These are phyloP conservation scores for Mucuna pruriens DNA, from an alignment of 306 rosid genomes.

Conservation along the genomic window DNA sequence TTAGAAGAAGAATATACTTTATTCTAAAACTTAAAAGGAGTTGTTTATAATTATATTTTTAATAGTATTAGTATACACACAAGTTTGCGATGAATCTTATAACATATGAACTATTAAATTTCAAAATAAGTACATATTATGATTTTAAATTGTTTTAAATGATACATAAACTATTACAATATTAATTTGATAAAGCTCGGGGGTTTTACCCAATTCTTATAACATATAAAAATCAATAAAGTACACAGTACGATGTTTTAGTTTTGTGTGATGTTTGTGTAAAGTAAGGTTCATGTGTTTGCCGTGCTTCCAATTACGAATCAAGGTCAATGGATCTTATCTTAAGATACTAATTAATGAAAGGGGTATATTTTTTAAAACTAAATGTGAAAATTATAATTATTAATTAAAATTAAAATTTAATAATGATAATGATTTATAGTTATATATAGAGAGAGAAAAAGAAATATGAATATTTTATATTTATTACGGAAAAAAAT, in stretches of 20 bases:
- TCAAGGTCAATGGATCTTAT: not conserved
- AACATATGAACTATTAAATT: too few species aligned
- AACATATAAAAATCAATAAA: not conserved
- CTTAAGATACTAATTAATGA: not conserved
- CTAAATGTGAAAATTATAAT: not conserved
- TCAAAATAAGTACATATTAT: too few species aligned
- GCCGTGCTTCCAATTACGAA: not conserved
- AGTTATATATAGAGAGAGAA: not conserved
- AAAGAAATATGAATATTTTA: too few species aligned
- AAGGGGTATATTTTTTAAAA: not conserved
- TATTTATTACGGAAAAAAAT: too few species aligned
- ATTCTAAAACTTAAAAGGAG: too few species aligned
- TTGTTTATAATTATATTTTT: too few species aligned
- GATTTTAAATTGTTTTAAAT: too few species aligned
- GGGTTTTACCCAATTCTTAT: not conserved
- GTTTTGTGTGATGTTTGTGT: not conserved
- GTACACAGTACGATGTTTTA: not conserved
- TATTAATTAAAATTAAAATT: not conserved
- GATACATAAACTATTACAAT: too few species aligned
- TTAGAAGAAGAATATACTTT: too few species aligned
- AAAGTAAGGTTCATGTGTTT: not conserved
- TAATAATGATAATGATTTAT: not conserved
- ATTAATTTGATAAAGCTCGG: not conserved
- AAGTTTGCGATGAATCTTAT: too few species aligned
- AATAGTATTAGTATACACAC: too few species aligned